A percentile compares a stretch with the other conserved stretches of the same genome.
These are phyloP conservation scores for Quercus bicolor DNA, from an alignment of 306 rosid genomes.

Conservation along the genomic window DNA sequence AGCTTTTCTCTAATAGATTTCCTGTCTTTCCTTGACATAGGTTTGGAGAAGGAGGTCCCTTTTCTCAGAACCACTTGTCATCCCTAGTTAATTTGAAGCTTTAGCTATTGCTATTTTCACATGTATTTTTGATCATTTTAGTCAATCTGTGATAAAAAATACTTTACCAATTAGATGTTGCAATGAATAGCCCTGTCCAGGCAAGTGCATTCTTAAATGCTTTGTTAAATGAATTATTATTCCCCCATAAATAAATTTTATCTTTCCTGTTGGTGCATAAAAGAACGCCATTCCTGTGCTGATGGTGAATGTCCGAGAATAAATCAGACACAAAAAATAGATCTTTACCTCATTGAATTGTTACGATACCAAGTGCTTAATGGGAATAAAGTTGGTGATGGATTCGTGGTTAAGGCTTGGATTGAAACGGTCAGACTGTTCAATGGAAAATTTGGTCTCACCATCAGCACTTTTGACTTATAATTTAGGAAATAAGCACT, in stretches of 20 bases:
- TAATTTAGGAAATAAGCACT: too few relatives aligned
- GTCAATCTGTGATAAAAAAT: background rate
- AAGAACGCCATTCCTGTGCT: conserved; percentile 14
- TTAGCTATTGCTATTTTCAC: too few relatives aligned
- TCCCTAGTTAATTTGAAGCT: too few relatives aligned
- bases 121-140: too few relatives aligned
- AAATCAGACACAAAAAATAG: conserved; percentile 6
- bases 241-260: background rate
- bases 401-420: conserved; percentile 10
- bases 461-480: background rate
- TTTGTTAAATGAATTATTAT: conserved; percentile 12
- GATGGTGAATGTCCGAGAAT: conserved; percentile 7
- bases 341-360: conserved; percentile 9
- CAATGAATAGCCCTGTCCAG: too few relatives aligned
- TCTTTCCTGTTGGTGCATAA: conserved; percentile 26
- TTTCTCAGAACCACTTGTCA: too few relatives aligned
- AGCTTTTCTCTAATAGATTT: too few relatives aligned
- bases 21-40: too few relatives aligned
- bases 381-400: conserved; percentile 14
- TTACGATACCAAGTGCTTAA: conserved; percentile 5
- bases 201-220: background rate
- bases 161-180: too few relatives aligned
- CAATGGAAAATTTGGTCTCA: conserved; percentile 13
- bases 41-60: too few relatives aligned
- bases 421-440: conserved; percentile 14